Evolutionary conservation across 768 basidiomycete genomes (phyloP).

Genomic region (Suillus tomentosus): DNA sequence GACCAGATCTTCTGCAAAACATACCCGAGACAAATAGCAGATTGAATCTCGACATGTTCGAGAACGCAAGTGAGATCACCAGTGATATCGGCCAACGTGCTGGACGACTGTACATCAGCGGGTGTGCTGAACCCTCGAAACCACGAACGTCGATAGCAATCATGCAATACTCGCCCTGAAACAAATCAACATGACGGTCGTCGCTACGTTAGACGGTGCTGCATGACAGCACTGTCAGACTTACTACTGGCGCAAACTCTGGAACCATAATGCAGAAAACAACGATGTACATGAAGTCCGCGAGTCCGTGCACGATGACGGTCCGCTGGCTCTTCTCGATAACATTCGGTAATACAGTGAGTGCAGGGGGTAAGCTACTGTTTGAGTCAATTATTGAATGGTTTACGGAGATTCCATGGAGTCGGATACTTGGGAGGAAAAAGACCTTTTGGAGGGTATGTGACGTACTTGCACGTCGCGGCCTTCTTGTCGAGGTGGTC

Average conservation of each 20-base stretch:
- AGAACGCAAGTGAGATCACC: slow-evolving; percentile 67
- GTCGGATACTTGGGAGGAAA: no score
- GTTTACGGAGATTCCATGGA: no score
- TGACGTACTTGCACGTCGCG: slow-evolving; percentile 41
- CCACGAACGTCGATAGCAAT: slow-evolving; percentile 70
- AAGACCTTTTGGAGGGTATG: no score
- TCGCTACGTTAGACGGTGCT: no score
- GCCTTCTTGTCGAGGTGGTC: no score
- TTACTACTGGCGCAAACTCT: no score
- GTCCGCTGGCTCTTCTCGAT: not conserved
- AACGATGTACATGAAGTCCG: not conserved
- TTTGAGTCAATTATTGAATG: no score
- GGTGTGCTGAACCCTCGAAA: slow-evolving; percentile 68
- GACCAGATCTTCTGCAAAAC: slow-evolving; percentile 12
- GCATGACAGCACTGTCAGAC: no score
- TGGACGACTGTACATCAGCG: slow-evolving; percentile 59
- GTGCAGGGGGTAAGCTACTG: no score
- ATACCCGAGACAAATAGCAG: slow-evolving; percentile 66
- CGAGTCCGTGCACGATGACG: not conserved
- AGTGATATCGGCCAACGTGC: slow-evolving; percentile 60
- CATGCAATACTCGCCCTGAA: slow-evolving; percentile 60
- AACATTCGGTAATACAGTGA: not conserved
- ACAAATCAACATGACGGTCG: not conserved
- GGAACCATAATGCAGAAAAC: no score
- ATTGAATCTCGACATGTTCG: slow-evolving; percentile 46